Base-by-base conservation (phyloP, 2,329 filamentous ascomycete species). In the Penicillium occitanis region DNA sequence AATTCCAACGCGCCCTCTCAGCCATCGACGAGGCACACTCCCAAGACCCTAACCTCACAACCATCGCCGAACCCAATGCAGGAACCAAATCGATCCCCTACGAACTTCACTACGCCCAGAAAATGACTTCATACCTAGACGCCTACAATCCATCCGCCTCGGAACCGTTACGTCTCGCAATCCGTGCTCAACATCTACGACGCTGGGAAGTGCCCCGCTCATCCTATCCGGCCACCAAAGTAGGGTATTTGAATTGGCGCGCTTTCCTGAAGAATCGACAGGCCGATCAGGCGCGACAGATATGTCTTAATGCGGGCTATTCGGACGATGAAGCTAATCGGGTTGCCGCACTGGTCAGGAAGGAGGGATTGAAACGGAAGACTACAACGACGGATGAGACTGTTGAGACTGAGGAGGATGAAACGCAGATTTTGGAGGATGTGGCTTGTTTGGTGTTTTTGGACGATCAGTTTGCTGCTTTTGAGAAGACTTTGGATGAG, bases 401-500 rank as follows among this genome's bases (percentile, higher is more conserved):
- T 14, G 40, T 25, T 5, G 33, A 37, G 73, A 22, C 37, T 8
- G 79, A 77, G 61, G 73, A 78, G 58, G 73, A 71, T 28, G 81
- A 83, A 66, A 88, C 89, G 64, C 90, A 94, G 81, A 84, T 87
- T 6, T 82, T 96, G 68, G 92, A 96, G 80, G 92, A 96, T 79
- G 90, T 92, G 55, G 92, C 92, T 2, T 96, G 92, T 74, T 79
- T 96, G 64, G 92, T 96, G 33, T 96, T 96, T 75, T 79, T 96
- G 70, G 92, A 95, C 75, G 91, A 94, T 75, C 91, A 95, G 74
- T 90, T 96, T 69, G 92, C 93, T 72, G 86, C 85, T 61, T 96
- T 95, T 78, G 90, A 92, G 81, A 83, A 85, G 74, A 84, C 37
- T 0, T 44, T 86, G 33, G 90, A 92, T 73, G 91, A 94, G 79